A percentile compares a stretch with the other conserved stretches of the same genome.
Evolutionary conservation across 352 stramenopile genomes (phyloP).

Genomic region (Phytophthora melonis): DNA sequence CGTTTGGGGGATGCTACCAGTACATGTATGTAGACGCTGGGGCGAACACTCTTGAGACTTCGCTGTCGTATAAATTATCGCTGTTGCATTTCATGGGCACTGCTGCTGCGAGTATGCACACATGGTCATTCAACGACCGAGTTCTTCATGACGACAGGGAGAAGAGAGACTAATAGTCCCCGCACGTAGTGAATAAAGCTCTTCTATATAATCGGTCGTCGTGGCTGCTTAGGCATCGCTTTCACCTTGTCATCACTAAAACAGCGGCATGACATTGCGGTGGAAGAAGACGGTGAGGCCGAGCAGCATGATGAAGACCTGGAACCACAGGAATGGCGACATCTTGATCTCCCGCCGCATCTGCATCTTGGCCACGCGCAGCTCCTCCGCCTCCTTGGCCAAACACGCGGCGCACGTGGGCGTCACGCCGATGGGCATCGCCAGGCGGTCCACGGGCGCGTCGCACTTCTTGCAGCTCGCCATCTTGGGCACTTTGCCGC

Average conservation of each 20-base stretch:
- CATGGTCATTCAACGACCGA: not conserved
- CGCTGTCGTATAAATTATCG: no score
- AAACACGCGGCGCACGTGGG: slow-evolving; percentile 61
- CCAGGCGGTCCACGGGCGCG: slow-evolving; percentile 48
- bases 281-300: slow-evolving; percentile 72
- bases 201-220: slow-evolving; percentile 22
- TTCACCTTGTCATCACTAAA: slow-evolving; percentile 33
- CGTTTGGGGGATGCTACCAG: no score
- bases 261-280: slow-evolving; percentile 71
- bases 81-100: not conserved
- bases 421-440: slow-evolving; percentile 35
- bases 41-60: no score
- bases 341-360: slow-evolving; percentile 60
- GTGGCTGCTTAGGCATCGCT: not conserved
- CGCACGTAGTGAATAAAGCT: slow-evolving; percentile 14
- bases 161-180: no score
- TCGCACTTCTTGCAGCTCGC: slow-evolving; percentile 87
- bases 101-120: not conserved
- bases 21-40: no score
- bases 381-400: slow-evolving; percentile 38
- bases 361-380: slow-evolving; percentile 32
- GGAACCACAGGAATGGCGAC: slow-evolving; percentile 80
- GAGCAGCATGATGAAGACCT: slow-evolving; percentile 66
- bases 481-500: slow-evolving; percentile 52
- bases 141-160: not conserved